Evolutionary conservation across 2,329 filamentous ascomycete genomes (phyloP), one percentile per base, ranked within the genome.

Genomic region (Fusarium armeniacum): DNA sequence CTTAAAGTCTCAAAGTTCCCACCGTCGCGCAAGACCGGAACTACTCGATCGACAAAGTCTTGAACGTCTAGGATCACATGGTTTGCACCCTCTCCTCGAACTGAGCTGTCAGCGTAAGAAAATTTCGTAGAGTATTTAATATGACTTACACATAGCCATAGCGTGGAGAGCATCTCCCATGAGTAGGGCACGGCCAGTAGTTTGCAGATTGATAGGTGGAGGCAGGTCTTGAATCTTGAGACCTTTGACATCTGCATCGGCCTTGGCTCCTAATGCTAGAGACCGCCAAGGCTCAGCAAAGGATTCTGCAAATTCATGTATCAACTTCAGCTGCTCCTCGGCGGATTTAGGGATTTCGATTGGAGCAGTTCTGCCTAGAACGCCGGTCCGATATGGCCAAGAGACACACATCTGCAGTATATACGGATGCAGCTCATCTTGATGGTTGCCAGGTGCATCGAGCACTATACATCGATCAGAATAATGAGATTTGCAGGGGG

Each of bases 81-180:
- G 65, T 89, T 89, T 8, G 84, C 85, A 1, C 85, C 86, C 75
- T 89, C 86, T 4, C 86, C 86, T 15, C 86, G 81, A 70, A 85
- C 86, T 89, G 28, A 2, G 0, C 0, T 2, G 9, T 43, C 49
- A 46, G 58, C 28, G 5, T 6, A 0, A 2, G 2, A 1, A 1
- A 2, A 1, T 2, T 2, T 4, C 2, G 1, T 1, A 1, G 6
- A 5, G 1, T 0, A 2, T 1, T 1, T 3, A 2, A 5, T 13
- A 1, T 1, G 16, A 76, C 85, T 76, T 81, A 88, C 85, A 88
- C 86, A 88, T 88, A 0, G 84, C 83, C 86, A 89, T 89, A 0
- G 84, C 81, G 73, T 89, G 86, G 5, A 87, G 79, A 0, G 86
- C 83, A 73, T 89, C 87, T 1, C 87, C 86, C 60, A 86, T 79